Conservation (phyloP, 2,329 filamentous ascomycete species). For the Claviceps sp. region DNA sequence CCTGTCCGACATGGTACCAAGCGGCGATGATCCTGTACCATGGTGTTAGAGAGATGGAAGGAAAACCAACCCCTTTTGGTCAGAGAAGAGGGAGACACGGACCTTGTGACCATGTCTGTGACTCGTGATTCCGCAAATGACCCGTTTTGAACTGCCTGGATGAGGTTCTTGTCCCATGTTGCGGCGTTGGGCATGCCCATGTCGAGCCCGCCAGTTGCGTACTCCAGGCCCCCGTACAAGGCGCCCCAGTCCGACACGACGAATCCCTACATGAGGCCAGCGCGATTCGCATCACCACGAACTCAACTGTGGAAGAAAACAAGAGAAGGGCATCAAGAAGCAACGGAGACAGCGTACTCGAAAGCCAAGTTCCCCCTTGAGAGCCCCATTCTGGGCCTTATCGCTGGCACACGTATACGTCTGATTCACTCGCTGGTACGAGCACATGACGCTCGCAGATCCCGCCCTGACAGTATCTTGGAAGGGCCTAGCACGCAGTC, state of each 20-base stretch:
- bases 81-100: neutral
- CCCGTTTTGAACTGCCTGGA: conserved; percentile 44
- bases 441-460: conserved; percentile 43
- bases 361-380: conserved; percentile 48
- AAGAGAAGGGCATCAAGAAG: neutral
- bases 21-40: conserved; percentile 29
- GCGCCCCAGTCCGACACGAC: conserved; percentile 55
- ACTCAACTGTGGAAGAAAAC: too few relatives aligned
- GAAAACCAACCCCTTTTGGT: neutral
- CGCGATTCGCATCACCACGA: neutral
- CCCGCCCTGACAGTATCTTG: conserved; percentile 51
- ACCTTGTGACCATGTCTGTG: conserved; percentile 44
- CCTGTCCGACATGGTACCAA: conserved; percentile 42
- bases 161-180: conserved; percentile 39
- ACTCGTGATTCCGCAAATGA: conserved; percentile 40
- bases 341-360: conserved; percentile 14
- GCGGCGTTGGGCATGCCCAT: conserved; percentile 49
- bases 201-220: conserved; percentile 52
- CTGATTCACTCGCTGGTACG: conserved; percentile 58
- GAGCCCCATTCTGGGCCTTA: conserved; percentile 49
- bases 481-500: conserved; percentile 38
- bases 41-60: neutral
- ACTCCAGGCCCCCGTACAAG: conserved; percentile 48
- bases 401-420: conserved; percentile 58
- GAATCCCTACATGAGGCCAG: conserved; percentile 32